These are phyloP conservation scores for Dactylellina sp. DNA, from an alignment of 2,329 filamentous ascomycete genomes.

Conservation along the genomic window DNA sequence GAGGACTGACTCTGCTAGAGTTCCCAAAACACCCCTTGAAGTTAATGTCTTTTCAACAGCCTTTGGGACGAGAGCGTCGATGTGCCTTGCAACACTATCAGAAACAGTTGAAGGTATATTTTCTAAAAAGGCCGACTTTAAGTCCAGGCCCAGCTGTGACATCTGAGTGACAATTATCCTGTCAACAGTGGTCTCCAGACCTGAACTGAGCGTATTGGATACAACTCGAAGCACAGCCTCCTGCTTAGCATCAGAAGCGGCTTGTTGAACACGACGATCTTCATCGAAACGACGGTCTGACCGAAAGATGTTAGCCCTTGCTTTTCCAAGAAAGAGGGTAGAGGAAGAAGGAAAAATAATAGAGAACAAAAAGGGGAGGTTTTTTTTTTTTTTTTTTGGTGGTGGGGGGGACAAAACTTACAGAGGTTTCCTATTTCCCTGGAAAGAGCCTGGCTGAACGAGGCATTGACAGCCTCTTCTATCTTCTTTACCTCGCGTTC, in stretches of 20 bases:
- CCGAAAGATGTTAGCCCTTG: conserved; percentile 61
- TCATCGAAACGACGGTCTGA: conserved; percentile 73
- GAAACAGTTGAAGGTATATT: conserved; percentile 76
- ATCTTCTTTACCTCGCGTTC: conserved; percentile 64
- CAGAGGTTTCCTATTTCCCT: conserved; percentile 71
- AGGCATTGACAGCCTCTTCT: conserved; percentile 66
- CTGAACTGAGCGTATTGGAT: conserved; percentile 76
- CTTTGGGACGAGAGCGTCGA: conserved; percentile 76
- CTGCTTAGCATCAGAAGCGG: conserved; percentile 74
- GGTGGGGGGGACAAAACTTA: too few relatives aligned
- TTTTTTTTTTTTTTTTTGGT: too few relatives aligned
- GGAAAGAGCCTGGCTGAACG: conserved; percentile 71
- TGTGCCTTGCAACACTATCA: conserved; percentile 76
- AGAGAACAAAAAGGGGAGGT: too few relatives aligned
- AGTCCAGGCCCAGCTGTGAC: conserved; percentile 78
- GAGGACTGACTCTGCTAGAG: conserved; percentile 38
- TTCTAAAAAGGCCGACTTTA: conserved; percentile 78
- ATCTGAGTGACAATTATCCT: conserved; percentile 82
- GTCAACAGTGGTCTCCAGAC: conserved; percentile 79
- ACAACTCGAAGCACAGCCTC: conserved; percentile 77
- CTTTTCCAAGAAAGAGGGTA: conserved; percentile 62
- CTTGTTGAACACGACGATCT: conserved; percentile 75
- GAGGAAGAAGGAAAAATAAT: background rate
- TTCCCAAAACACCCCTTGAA: conserved; percentile 37
- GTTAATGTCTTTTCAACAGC: conserved; percentile 66